Conservation (phyloP, 768 basidiomycete genomes). For the Saitozyma podzolica region DNA sequence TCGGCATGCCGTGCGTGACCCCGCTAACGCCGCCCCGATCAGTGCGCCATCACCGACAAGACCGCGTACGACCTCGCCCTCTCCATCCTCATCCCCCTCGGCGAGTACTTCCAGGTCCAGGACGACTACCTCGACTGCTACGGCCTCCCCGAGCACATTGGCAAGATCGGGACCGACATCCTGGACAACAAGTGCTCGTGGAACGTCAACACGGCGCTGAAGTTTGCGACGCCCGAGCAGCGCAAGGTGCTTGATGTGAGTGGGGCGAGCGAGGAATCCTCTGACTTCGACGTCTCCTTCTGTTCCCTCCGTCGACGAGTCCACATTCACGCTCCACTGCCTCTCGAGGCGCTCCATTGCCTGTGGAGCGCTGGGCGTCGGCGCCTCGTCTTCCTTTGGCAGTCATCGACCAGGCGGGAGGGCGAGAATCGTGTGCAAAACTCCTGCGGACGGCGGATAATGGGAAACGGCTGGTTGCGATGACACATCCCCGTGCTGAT, state of each 20-base stretch:
- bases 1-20: too few relatives aligned
- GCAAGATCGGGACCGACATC: constrained; percentile 97
- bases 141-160: constrained; percentile 83
- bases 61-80: constrained; percentile 72
- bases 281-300: neutral
- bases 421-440: neutral
- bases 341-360: too few relatives aligned
- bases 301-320: neutral
- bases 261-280: neutral
- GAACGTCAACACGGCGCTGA: constrained; percentile 85
- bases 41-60: constrained; percentile 55
- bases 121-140: constrained; percentile 96
- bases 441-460: neutral
- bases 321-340: too few relatives aligned
- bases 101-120: constrained; percentile 98
- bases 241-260: constrained; percentile 56
- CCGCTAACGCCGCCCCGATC: constrained; percentile 2
- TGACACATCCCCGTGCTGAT: neutral
- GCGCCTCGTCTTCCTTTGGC: too few relatives aligned
- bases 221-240: constrained; percentile 54
- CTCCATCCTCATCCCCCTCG: constrained; percentile 82
- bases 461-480: neutral
- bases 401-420: too few relatives aligned
- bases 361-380: too few relatives aligned
- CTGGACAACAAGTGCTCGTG: constrained; percentile 98